phyloP scores from a whole-genome alignment of 2,329 filamentous ascomycete species.

The Xylaria sp. region DNA sequence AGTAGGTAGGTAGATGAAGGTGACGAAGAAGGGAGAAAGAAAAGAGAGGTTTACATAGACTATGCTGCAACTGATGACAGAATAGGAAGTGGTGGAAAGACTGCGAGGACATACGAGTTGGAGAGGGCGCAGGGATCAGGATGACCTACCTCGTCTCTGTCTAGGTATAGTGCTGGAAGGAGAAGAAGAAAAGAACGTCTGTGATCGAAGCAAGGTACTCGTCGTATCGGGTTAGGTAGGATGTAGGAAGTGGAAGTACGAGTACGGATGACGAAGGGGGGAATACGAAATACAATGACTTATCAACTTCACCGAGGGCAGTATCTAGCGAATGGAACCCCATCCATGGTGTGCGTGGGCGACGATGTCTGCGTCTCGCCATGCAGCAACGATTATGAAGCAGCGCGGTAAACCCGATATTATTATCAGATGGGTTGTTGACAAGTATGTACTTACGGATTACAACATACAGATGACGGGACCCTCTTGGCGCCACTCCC shows the following conservation, averaged over 20 bases:
- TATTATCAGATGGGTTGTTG: background rate
- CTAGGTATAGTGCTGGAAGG: background rate
- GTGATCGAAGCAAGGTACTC: background rate
- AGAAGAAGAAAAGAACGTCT: background rate
- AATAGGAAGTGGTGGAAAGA: background rate
- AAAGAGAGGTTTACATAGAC: background rate
- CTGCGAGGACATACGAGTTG: background rate
- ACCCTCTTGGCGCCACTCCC: constrained; percentile 5
- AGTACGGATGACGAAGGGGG: background rate
- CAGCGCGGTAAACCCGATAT: constrained; percentile 7
- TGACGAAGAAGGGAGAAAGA: background rate
- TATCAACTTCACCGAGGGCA: constrained; percentile 19
- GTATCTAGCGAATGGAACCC: constrained; percentile 11
- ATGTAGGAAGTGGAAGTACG: background rate
- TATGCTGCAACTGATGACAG: background rate
- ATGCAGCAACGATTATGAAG: background rate
- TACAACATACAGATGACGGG: background rate
- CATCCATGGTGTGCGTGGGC: constrained; percentile 4
- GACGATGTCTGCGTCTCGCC: background rate
- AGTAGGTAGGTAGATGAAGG: background rate
- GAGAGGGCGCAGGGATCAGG: background rate
- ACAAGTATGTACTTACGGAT: no score
- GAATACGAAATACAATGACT: background rate
- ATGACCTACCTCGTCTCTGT: background rate
- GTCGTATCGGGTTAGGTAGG: background rate